These are phyloP conservation scores for Tetracladium marchalianum DNA, from an alignment of 495 filamentous ascomycete genomes.

Conservation along the genomic window DNA sequence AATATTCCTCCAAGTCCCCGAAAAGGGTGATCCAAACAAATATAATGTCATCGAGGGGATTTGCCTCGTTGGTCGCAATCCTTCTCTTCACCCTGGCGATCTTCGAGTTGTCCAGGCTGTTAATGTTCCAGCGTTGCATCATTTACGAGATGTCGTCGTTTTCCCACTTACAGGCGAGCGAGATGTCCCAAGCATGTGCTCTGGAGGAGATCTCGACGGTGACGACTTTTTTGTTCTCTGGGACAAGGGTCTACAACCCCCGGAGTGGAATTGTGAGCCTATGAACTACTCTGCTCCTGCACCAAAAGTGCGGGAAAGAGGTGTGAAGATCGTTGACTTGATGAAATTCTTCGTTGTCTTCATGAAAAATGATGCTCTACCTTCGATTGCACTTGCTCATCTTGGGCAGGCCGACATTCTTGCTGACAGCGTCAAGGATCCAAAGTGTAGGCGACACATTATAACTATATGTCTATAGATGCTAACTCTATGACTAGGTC, in stretches of 20 bases:
- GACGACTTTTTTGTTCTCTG: conserved; percentile 95
- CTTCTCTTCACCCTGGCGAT: conserved; percentile 90
- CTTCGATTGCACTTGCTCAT: conserved; percentile 74
- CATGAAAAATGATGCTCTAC: conserved; percentile 85
- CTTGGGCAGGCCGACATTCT: conserved; percentile 63
- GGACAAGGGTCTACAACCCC: conserved; percentile 68
- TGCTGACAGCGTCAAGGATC: conserved; percentile 51
- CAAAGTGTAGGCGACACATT: conserved; percentile 42
- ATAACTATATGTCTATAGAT: background rate
- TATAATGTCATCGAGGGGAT: conserved; percentile 64
- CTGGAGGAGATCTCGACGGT: conserved; percentile 91
- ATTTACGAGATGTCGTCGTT: conserved; percentile 77
- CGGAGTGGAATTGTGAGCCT: conserved; percentile 55
- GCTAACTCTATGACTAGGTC: conserved; percentile 26
- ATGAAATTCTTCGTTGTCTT: conserved; percentile 81
- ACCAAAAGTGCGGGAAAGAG: conserved; percentile 36
- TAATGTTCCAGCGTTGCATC: conserved; percentile 57
- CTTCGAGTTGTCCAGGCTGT: conserved; percentile 82
- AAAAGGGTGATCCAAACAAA: conserved; percentile 31
- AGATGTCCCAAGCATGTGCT: conserved; percentile 86
- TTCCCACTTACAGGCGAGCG: conserved; percentile 77
- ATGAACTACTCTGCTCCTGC: conserved; percentile 60
- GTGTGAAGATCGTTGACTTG: conserved; percentile 60
- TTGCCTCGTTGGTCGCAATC: conserved; percentile 84
- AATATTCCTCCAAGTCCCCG: conserved; percentile 76